Conservation (phyloP, 2,329 filamentous ascomycete genomes). For the Pseudocercospora fijiensis region DNA sequence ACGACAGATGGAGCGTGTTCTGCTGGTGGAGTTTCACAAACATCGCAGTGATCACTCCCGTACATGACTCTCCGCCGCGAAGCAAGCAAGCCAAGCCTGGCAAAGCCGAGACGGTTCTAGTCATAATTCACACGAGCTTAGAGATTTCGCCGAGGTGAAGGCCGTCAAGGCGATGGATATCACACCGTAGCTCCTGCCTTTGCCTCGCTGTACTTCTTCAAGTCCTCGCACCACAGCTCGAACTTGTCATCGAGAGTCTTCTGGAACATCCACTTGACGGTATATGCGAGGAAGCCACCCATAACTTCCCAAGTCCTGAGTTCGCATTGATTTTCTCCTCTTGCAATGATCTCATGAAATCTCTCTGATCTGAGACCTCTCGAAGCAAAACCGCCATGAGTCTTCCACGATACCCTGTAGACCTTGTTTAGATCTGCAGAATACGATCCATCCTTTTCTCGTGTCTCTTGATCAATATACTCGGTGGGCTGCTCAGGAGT, state of each 20-base stretch:
- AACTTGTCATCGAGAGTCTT: slow-evolving; percentile 34
- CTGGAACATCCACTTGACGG: slow-evolving; percentile 34
- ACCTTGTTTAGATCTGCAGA: slow-evolving; percentile 26
- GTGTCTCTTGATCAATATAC: slow-evolving; percentile 24
- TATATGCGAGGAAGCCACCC: slow-evolving; percentile 31
- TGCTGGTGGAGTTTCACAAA: neutral
- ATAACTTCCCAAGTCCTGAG: slow-evolving; percentile 35
- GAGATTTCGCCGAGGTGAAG: neutral
- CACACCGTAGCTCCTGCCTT: neutral
- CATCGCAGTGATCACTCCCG: neutral
- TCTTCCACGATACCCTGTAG: slow-evolving; percentile 32
- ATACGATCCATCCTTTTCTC: slow-evolving; percentile 23
- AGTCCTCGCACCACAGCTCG: slow-evolving; percentile 29
- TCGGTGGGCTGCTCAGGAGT: slow-evolving; percentile 27
- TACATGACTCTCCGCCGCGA: neutral
- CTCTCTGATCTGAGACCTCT: slow-evolving; percentile 30
- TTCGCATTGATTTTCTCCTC: slow-evolving; percentile 30
- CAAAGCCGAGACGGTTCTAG: neutral
- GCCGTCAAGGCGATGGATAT: neutral
- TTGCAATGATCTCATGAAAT: slow-evolving; percentile 34
- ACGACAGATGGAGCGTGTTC: neutral
- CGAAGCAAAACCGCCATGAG: slow-evolving; percentile 27
- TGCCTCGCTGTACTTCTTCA: slow-evolving; percentile 31
- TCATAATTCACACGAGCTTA: neutral
- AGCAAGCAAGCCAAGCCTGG: neutral